These are phyloP conservation scores for Apiospora arundinis DNA, from an alignment of 2,329 filamentous ascomycete genomes.

Conservation along the genomic window DNA sequence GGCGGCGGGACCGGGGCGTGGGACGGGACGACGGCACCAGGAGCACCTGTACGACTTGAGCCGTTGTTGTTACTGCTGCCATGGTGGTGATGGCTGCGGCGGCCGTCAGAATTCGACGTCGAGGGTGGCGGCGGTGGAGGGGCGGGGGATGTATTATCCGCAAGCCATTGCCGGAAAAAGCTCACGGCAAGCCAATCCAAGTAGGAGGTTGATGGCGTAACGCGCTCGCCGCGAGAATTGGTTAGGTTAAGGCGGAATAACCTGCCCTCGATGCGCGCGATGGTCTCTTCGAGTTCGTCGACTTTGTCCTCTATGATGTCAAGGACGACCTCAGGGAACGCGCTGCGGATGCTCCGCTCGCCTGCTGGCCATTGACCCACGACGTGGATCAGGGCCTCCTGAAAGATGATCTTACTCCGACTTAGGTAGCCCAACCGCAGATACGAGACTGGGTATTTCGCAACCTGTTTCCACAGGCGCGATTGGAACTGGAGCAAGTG, in stretches of 20 bases:
- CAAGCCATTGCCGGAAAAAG: constrained; percentile 91
- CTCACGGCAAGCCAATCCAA: constrained; percentile 89
- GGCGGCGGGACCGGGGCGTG: constrained; percentile 44
- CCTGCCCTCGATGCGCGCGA: constrained; percentile 78
- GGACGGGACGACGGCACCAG: constrained; percentile 31
- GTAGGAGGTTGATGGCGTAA: constrained; percentile 79
- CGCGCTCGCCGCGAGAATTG: constrained; percentile 80
- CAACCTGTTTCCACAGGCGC: constrained; percentile 92
- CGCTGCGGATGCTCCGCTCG: constrained; percentile 75
- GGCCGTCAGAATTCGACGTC: constrained; percentile 22
- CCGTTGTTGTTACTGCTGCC: constrained; percentile 9
- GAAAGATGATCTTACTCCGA: constrained; percentile 81
- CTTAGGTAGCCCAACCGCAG: constrained; percentile 88
- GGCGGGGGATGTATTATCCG: constrained; percentile 83
- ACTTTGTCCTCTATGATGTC: constrained; percentile 96
- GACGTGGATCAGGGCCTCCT: constrained; percentile 89
- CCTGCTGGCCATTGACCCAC: constrained; percentile 92
- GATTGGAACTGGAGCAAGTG: constrained; percentile 92
- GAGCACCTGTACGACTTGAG: constrained; percentile 31
- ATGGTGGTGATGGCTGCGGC: constrained; percentile 21
- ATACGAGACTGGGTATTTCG: constrained; percentile 93
- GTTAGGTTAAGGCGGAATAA: constrained; percentile 83
- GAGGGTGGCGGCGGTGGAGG: constrained; percentile 29
- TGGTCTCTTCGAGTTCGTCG: constrained; percentile 85
- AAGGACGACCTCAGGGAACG: constrained; percentile 77